Percentiles rank a stretch among this genome's conserved stretches.
Evolutionary conservation across 192 early-diverging fungal genomes (phyloP).

Genomic region (Coemansia sp.): DNA sequence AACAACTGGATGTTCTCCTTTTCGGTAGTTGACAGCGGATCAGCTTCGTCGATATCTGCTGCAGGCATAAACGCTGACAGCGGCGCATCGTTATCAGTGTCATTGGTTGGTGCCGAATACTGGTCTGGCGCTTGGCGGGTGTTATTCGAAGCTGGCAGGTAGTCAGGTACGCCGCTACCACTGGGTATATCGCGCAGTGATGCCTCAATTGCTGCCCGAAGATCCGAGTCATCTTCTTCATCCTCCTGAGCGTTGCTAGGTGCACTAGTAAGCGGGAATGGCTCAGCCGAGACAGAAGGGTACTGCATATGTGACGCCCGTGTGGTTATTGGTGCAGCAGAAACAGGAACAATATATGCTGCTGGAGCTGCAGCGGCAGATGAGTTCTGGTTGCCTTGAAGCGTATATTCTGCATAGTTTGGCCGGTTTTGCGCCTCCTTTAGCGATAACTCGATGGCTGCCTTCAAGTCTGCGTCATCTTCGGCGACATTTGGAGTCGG

Average conservation of each 20-base stretch:
- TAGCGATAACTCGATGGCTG: conserved; percentile 89
- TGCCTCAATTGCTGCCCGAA: conserved; percentile 75
- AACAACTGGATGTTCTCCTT: conserved; percentile 90
- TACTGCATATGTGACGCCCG: conserved; percentile 18
- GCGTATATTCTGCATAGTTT: conserved; percentile 47
- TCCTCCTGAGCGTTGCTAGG: conserved; percentile 23
- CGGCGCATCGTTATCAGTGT: conserved; percentile 14
- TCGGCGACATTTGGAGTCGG: conserved; percentile 44
- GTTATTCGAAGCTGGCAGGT: conserved; percentile 10
- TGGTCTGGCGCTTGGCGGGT: conserved; percentile 1
- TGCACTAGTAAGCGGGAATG: conserved; percentile 36
- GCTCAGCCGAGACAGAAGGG: conserved; percentile 27
- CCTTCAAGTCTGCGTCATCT: conserved; percentile 88
- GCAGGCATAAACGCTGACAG: conserved; percentile 43
- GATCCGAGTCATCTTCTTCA: conserved; percentile 67
- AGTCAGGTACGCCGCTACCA: conserved; percentile 21
- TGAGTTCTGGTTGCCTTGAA: conserved; percentile 13
- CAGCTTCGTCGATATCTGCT: conserved; percentile 22
- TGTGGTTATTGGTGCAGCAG: conserved; percentile 1
- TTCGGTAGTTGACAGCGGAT: conserved; percentile 74
- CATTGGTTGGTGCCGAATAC: background rate
- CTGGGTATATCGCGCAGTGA: conserved; percentile 63
- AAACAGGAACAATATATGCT: background rate
- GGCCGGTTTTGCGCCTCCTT: conserved; percentile 59
- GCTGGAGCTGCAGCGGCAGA: background rate